Conservation (phyloP, 345 rosid species). For the Cardiospermum halicacabum region DNA sequence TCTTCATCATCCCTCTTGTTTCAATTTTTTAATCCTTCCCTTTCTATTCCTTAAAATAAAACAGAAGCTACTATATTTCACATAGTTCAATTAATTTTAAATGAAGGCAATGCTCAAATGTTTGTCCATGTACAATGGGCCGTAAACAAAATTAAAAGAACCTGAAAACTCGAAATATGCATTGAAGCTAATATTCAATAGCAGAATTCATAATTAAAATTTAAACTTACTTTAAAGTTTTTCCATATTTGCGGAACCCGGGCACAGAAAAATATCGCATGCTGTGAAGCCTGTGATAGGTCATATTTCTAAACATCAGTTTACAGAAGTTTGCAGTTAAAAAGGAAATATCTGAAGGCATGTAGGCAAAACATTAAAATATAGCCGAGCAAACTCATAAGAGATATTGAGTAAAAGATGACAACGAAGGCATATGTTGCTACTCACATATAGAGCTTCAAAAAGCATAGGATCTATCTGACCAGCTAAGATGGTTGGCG, state of each 20-base stretch:
- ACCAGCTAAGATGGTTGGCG: slow-evolving; percentile 81
- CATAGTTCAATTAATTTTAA: background rate
- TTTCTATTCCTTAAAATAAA: background rate
- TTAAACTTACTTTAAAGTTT: slow-evolving; percentile 66
- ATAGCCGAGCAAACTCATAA: background rate
- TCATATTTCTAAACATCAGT: slow-evolving; percentile 3
- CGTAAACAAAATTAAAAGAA: background rate
- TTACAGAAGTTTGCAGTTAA: background rate
- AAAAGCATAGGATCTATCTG: slow-evolving; percentile 76
- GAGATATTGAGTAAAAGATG: slow-evolving; percentile 7
- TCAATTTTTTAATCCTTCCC: background rate
- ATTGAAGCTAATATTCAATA: background rate
- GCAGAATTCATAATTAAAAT: background rate
- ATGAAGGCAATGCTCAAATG: background rate
- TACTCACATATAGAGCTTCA: slow-evolving; percentile 88
- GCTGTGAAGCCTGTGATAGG: slow-evolving; percentile 81
- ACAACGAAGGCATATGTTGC: background rate
- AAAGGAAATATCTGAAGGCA: background rate
- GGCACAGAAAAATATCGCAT: slow-evolving; percentile 86
- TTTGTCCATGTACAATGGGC: background rate
- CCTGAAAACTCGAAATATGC: background rate
- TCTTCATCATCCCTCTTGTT: background rate
- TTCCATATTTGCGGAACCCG: slow-evolving; percentile 94
- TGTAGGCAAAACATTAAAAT: background rate
- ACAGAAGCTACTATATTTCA: no score